Base-by-base conservation (phyloP, 2,329 filamentous ascomycete species). In the Alternaria longipes region DNA sequence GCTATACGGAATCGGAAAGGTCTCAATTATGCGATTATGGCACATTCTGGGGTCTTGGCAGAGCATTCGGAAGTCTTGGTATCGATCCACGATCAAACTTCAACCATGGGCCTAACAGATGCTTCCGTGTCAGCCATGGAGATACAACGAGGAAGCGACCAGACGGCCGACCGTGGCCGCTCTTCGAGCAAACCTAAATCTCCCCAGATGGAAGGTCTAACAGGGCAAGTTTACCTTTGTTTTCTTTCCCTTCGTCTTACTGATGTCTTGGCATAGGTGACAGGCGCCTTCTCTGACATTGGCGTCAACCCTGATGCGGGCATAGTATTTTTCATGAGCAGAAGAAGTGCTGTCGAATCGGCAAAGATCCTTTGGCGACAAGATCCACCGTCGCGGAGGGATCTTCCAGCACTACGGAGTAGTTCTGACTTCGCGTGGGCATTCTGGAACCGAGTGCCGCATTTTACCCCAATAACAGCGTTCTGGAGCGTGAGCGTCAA, bases 381-480 rank as follows among this genome's bases (percentile, higher is more conserved):
- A 28, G 28, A 22, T 8, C 24, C 24, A 30, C 54, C 54, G 11
- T 26, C 5, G 12, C 11, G n/a, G n/a, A 47, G 16, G n/a, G 34
- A 57, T 16, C 22, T 56, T 8, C 53, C 54, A 2, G 53, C 9
- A 4, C 30, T 60, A 11, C 58, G 47, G 20, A 26, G 45, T 26
- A 47, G 28, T 4, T 52, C 32, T 12, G 45, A 60, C 32, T 38
- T 60, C 3, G 53, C 58, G 24, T 60, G 58, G 46, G 57, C 40
- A 22, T 53, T 60, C 18, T 60, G 58, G 58, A 60, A 57, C 34
- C 58, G 58, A 9, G 11, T 24, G 18, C 45, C 36, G 6, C 22
- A 56, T 24, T 3, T 22, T 9, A 38, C 22, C 14, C 12, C 36
- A 28, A n/a, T 56, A 20, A 51, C 14, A 5, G 54, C 32, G 18